Percentiles rank a stretch among this genome's conserved stretches.
These are phyloP conservation scores for Aspergillus spinulosporus DNA, from an alignment of 2,329 filamentous ascomycete species.

Conservation along the genomic window DNA sequence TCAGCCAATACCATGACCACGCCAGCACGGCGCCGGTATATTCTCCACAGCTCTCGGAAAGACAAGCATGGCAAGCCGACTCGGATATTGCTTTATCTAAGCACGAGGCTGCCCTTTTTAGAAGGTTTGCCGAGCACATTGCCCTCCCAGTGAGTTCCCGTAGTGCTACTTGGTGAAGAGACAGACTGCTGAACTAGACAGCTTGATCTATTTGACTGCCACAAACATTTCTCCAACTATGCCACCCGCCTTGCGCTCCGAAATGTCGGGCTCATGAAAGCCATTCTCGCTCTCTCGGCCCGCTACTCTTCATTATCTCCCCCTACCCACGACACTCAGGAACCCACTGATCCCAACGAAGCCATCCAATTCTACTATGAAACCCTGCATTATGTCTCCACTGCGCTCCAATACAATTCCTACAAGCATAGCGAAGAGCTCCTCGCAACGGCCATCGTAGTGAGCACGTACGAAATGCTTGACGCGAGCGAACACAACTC, in stretches of 20 bases:
- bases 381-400: constrained; percentile 61
- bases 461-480: constrained; percentile 68
- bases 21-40: neutral
- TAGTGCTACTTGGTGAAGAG: too few species aligned
- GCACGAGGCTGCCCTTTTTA: neutral
- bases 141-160: neutral
- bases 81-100: neutral
- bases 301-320: neutral
- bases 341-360: neutral
- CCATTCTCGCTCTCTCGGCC: neutral
- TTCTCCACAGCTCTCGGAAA: neutral
- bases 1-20: neutral
- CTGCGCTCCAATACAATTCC: constrained; percentile 58
- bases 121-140: constrained; percentile 1
- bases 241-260: constrained; percentile 1
- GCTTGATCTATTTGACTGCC: neutral
- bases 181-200: neutral
- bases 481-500: constrained; percentile 50
- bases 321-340: neutral
- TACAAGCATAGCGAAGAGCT: constrained; percentile 61
- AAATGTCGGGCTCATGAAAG: constrained; percentile 3
- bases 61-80: constrained; percentile 1
- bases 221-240: neutral
- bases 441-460: constrained; percentile 59
- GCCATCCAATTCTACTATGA: constrained; percentile 60